Evolutionary conservation across 331 rosid species (phyloP).

Genomic region (Saraca asoca): DNA sequence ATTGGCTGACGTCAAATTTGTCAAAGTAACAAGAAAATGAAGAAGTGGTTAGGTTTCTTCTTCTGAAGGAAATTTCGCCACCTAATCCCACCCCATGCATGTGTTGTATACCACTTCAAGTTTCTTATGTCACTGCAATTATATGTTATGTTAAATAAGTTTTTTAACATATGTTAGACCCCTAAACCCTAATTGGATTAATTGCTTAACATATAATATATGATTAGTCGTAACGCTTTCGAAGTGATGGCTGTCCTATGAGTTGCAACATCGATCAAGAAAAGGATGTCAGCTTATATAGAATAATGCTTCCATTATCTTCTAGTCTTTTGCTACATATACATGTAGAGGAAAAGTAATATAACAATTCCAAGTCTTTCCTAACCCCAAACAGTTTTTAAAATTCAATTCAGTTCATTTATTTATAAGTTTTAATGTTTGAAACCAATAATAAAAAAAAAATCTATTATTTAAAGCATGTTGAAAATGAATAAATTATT

Average conservation of each 20-base stretch:
- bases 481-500: too few relatives aligned
- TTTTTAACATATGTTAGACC: conserved; percentile 15
- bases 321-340: neutral
- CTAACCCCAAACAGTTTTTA: too few relatives aligned
- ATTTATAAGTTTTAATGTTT: too few relatives aligned
- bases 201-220: conserved; percentile 23
- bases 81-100: conserved; percentile 65
- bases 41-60: conserved; percentile 64
- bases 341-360: neutral
- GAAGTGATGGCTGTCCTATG: conserved; percentile 32
- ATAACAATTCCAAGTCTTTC: too few relatives aligned
- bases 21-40: conserved; percentile 58
- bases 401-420: too few relatives aligned
- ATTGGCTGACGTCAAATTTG: conserved; percentile 48
- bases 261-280: conserved; percentile 39
- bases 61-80: conserved; percentile 42
- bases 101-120: conserved; percentile 46
- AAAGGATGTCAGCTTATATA: conserved; percentile 32
- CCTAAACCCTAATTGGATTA: too few relatives aligned
- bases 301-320: conserved; percentile 6
- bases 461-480: too few relatives aligned
- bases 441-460: too few relatives aligned
- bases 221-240: neutral
- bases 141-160: conserved; percentile 41
- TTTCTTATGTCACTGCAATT: conserved; percentile 58